A percentile compares a stretch with the other conserved stretches of the same genome.
Evolutionary conservation across 2,329 filamentous ascomycete species (phyloP).

Genomic region (Xylaria sp.): DNA sequence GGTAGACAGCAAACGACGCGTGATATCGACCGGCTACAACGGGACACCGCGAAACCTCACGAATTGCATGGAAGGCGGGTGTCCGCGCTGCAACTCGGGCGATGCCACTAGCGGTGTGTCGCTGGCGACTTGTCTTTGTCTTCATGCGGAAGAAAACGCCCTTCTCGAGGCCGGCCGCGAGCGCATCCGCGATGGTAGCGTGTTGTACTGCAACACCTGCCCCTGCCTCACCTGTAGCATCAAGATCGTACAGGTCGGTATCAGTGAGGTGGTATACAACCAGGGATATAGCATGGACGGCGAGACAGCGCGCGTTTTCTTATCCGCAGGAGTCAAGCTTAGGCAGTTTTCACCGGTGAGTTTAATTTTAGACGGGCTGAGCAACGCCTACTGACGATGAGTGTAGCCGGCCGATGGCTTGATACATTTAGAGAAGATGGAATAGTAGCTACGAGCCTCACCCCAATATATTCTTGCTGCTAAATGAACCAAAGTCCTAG

Average conservation of each 20-base stretch:
- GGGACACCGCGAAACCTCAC: conserved; percentile 89
- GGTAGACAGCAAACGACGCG: conserved; percentile 80
- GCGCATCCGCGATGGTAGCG: conserved; percentile 81
- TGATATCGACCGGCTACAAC: conserved; percentile 97
- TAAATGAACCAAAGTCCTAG: no score
- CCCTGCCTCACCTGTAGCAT: conserved; percentile 98
- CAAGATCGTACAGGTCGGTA: conserved; percentile 97
- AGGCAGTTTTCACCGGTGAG: conserved; percentile 88
- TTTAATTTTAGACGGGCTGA: conserved; percentile 37
- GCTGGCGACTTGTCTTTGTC: conserved; percentile 88
- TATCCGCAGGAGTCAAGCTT: conserved; percentile 82
- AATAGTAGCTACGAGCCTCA: conserved; percentile 25
- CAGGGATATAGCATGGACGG: conserved; percentile 95
- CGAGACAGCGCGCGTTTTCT: conserved; percentile 82
- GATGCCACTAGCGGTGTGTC: conserved; percentile 73
- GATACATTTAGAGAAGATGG: conserved; percentile 60
- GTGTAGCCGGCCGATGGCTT: conserved; percentile 62
- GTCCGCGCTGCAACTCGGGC: conserved; percentile 83
- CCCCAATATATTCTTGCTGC: neutral
- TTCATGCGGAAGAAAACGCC: conserved; percentile 99
- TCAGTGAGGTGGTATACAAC: conserved; percentile 93
- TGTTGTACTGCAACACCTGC: conserved; percentile 95
- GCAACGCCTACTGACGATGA: conserved; percentile 3
- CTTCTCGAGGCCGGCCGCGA: conserved; percentile 93
- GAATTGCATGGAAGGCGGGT: conserved; percentile 95